These are phyloP conservation scores for Setaria italica DNA, from an alignment of 202 grass and related monocot species.

Conservation along the genomic window DNA sequence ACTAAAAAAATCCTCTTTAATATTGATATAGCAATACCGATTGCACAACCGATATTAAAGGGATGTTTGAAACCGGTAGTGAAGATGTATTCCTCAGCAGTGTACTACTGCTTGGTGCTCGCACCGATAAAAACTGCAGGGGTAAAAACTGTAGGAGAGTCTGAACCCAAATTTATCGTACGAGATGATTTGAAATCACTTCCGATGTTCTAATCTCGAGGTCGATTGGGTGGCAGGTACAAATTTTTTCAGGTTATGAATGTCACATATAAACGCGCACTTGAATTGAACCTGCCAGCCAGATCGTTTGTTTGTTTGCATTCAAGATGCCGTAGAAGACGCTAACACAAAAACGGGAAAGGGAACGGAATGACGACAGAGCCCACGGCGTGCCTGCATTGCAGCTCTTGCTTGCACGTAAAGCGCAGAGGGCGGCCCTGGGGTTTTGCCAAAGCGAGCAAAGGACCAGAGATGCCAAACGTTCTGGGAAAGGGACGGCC, in stretches of 20 bases:
- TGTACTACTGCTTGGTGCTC: no score
- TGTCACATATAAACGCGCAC: background rate
- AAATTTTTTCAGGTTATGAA: no score
- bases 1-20: no score
- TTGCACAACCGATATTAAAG: no score
- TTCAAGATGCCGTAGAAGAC: background rate
- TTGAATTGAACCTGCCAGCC: no score
- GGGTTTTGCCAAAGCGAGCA: constrained; percentile 35
- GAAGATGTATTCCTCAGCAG: no score
- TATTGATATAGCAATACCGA: no score
- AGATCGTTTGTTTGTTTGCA: background rate
- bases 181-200: background rate
- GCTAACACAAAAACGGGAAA: background rate
- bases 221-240: no score
- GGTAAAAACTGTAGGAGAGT: no score
- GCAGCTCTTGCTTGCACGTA: constrained; percentile 33
- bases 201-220: background rate
- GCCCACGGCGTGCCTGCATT: background rate
- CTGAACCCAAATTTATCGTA: no score
- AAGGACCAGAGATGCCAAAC: constrained; percentile 38
- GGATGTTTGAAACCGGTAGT: no score
- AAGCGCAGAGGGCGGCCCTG: background rate
- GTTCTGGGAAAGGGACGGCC: constrained; percentile 43
- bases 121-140: no score
- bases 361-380: background rate